These are phyloP conservation scores for Parsonsia alboflavescens DNA, from an alignment of 257 asterid genomes.

Conservation along the genomic window DNA sequence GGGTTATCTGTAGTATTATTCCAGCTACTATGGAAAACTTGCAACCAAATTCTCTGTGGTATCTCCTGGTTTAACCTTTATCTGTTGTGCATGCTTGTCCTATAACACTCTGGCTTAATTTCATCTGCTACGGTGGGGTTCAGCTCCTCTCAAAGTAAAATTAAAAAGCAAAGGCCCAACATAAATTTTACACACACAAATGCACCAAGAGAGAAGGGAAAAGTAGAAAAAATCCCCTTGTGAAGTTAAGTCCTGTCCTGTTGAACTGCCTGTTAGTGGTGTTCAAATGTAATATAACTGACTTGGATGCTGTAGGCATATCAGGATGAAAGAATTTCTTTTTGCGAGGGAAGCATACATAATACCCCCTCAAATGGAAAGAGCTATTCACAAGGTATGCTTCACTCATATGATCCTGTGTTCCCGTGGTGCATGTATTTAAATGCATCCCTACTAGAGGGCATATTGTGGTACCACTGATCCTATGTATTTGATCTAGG, in stretches of 20 bases:
- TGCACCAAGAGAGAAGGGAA: background rate
- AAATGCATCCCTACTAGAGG: background rate
- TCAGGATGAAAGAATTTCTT: constrained; percentile 29
- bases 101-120: too few species aligned
- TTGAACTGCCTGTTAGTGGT: background rate
- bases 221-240: background rate
- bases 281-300: constrained; percentile 8
- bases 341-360: constrained; percentile 26
- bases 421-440: background rate
- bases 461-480: background rate
- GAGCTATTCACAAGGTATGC: constrained; percentile 9
- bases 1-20: too few species aligned
- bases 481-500: background rate
- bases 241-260: background rate
- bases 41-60: too few species aligned
- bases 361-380: constrained; percentile 17
- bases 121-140: too few species aligned
- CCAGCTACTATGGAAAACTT: too few species aligned
- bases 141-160: background rate
- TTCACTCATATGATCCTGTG: background rate
- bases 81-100: too few species aligned
- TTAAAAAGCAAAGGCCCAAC: background rate
- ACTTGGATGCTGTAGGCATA: constrained; percentile 37
- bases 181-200: too few species aligned
- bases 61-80: too few species aligned